Base-by-base conservation (phyloP, 139 green algal genomes). In the Axilococcus clingmanii region DNA sequence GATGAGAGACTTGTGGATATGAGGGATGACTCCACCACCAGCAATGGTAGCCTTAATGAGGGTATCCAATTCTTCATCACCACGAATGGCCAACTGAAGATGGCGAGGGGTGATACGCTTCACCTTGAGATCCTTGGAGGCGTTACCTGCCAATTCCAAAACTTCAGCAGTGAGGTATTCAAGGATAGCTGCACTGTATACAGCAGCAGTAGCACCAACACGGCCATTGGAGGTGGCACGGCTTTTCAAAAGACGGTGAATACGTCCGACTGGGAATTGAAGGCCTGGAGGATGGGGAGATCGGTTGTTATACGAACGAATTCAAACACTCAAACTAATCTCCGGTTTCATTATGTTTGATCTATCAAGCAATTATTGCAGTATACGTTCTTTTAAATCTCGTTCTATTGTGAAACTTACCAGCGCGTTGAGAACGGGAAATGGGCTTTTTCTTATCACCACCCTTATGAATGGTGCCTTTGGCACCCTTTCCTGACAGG, bases 1-100 rank as follows among this genome's bases (percentile, higher is more conserved):
- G 49, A 88, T 83, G 17, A 95, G 77, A 11, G 72, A 87, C 74
- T 98, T 97, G 83, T 99, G 49, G 60, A 99, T 99, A 77, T 99
- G 92, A 14, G 92, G 92, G 49, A 99, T 99, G 48, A 99, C 92
- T 75, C 92, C 92, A 70, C 92, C 92, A 37, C 92, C 92, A 31
- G 91, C 91, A 61, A 99, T 99, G 30, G 92, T 99, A 12, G 91
- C 92, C 88, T 98, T 99, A 75, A 99, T 99, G 40, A 99, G 85
- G 4, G 89, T 97, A 65, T 99, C 92, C 54, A 99, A 72, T 83
- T 99, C 92, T 68, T 99, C 92, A 57, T 99, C 92, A 76, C 92
- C 92, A 30, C 92, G 82, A 65, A 99, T 99, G 40, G 92, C 92
- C 12, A 99, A 80, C 79, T 99, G 92, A 58, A 99, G 79, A 65